These are phyloP conservation scores for Cymbopogon citratus DNA, from an alignment of 176 grass and related monocot genomes.

Conservation along the genomic window DNA sequence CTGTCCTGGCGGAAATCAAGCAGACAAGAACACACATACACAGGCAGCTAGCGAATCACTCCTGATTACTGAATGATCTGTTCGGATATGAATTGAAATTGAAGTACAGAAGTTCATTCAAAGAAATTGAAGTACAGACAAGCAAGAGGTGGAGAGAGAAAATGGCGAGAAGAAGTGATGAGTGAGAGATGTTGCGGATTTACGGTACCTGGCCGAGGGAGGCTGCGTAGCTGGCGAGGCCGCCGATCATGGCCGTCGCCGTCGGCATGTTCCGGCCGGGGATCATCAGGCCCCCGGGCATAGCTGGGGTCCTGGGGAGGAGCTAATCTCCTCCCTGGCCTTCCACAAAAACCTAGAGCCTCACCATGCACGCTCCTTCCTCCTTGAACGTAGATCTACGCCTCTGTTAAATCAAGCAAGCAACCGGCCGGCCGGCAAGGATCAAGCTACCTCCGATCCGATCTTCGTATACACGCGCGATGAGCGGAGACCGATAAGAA, in stretches of 20 bases:
- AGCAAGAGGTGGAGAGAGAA: not conserved
- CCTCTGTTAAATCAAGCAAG: not conserved
- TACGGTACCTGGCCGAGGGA: slow-evolving; percentile 75
- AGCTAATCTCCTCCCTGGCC: not conserved
- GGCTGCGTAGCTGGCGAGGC: slow-evolving; percentile 36
- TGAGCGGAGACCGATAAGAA: not conserved
- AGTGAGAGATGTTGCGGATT: not conserved
- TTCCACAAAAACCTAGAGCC: slow-evolving; percentile 20
- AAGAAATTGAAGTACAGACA: too few relatives aligned
- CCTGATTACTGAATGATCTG: not conserved
- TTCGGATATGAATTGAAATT: not conserved
- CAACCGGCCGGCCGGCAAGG: too few relatives aligned
- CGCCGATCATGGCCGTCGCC: slow-evolving; percentile 49
- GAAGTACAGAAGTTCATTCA: too few relatives aligned
- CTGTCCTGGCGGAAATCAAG: not conserved
- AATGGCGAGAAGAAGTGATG: too few relatives aligned
- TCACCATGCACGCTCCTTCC: not conserved
- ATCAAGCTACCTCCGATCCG: not conserved
- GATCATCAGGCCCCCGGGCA: slow-evolving; percentile 82
- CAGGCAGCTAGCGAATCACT: not conserved
- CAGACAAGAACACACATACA: not conserved
- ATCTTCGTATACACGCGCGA: not conserved
- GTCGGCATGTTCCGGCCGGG: slow-evolving; percentile 54
- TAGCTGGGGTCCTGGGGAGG: not conserved
- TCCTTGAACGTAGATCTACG: slow-evolving; percentile 19